These are phyloP conservation scores for Lenwebbia sp. DNA, from an alignment of 345 rosid genomes.

Conservation along the genomic window DNA sequence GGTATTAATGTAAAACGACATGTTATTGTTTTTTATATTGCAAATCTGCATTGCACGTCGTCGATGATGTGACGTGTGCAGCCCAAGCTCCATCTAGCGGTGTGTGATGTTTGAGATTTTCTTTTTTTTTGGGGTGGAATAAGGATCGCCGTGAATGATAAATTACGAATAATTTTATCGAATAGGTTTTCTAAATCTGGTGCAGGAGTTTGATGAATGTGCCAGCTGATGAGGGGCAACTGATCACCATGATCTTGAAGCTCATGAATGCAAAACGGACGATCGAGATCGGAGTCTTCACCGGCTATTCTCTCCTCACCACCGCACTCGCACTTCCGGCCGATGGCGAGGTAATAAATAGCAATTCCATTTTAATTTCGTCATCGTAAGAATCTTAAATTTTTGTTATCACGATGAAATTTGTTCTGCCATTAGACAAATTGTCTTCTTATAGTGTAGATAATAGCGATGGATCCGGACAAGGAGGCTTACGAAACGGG, in stretches of 20 bases:
- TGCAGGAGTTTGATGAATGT: constrained; percentile 37
- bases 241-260: constrained; percentile 40
- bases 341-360: constrained; percentile 33
- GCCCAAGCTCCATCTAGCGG: not conserved
- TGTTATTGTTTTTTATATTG: not conserved
- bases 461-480: constrained; percentile 31
- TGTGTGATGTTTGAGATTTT: not conserved
- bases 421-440: not conserved
- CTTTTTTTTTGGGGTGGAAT: no score
- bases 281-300: constrained; percentile 57
- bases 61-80: not conserved
- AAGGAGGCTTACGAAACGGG: constrained; percentile 32
- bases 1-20: not conserved
- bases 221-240: constrained; percentile 45
- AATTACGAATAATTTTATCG: not conserved
- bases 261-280: constrained; percentile 45
- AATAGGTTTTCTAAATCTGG: not conserved
- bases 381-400: not conserved
- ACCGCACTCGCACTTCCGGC: constrained; percentile 48
- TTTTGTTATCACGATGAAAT: not conserved
- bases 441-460: constrained; percentile 1
- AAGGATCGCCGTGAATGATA: not conserved
- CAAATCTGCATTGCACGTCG: not conserved
- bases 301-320: constrained; percentile 52
- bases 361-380: not conserved